Conservation (phyloP, 2,329 filamentous ascomycete species). For the Mycosphaerella arachidis region DNA sequence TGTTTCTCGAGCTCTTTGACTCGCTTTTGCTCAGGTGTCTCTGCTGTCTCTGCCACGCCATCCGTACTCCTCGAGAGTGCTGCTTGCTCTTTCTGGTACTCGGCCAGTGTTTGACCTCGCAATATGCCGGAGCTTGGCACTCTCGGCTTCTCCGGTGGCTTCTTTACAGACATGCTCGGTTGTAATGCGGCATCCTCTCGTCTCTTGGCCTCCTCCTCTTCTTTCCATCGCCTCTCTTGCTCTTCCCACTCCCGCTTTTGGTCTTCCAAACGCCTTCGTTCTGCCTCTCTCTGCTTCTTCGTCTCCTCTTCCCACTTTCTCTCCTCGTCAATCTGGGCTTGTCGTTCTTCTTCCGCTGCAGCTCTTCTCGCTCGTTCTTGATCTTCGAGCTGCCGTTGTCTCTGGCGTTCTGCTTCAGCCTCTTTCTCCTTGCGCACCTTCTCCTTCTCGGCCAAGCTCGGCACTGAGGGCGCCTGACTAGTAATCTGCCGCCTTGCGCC, state of each 20-base stretch:
- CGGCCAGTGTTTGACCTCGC: constrained; percentile 77
- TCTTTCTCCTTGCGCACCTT: constrained; percentile 56
- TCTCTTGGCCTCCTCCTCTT: constrained; percentile 67
- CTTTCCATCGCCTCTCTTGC: constrained; percentile 70
- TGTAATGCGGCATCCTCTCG: constrained; percentile 71
- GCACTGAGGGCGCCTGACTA: constrained; percentile 70
- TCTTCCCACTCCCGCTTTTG: constrained; percentile 74
- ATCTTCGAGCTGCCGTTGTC: constrained; percentile 47
- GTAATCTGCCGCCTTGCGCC: constrained; percentile 91
- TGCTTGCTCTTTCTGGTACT: constrained; percentile 71
- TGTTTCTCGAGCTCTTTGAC: constrained; percentile 76
- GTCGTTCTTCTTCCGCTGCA: constrained; percentile 59
- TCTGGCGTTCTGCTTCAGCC: constrained; percentile 51
- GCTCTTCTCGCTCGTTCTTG: constrained; percentile 46
- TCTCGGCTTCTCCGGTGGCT: constrained; percentile 52
- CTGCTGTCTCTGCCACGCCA: constrained; percentile 31
- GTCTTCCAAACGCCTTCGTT: constrained; percentile 57
- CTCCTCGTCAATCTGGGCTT: constrained; percentile 59
- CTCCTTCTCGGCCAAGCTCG: constrained; percentile 80
- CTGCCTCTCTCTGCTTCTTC: constrained; percentile 54
- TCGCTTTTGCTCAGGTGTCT: constrained; percentile 58
- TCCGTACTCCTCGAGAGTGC: constrained; percentile 34
- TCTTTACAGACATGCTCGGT: constrained; percentile 60
- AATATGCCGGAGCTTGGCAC: constrained; percentile 50
- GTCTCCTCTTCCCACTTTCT: constrained; percentile 63